Conservation (phyloP, 176 grass and related monocot genomes). For the Chloris gayana region DNA sequence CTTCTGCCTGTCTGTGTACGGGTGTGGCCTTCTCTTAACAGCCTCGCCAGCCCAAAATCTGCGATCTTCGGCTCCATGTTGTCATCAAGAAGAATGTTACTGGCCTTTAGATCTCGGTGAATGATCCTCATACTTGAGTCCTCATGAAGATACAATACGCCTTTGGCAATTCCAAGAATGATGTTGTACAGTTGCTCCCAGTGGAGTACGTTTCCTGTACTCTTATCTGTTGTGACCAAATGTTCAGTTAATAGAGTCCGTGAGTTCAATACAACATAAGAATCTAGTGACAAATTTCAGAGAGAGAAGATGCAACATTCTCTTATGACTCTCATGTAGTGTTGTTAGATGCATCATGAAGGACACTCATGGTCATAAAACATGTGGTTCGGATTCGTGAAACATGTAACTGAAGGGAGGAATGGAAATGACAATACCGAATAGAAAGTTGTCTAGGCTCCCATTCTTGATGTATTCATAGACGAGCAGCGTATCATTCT, state of each 20-base stretch:
- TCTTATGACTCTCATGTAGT: too few species aligned
- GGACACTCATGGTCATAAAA: neutral
- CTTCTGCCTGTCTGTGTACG: constrained; percentile 15
- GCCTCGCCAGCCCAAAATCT: constrained; percentile 55
- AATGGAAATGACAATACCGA: constrained; percentile 28
- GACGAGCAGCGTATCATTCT: constrained; percentile 37
- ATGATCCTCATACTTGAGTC: constrained; percentile 51
- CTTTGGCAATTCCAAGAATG: constrained; percentile 54
- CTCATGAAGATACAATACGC: constrained; percentile 59
- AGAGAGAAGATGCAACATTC: neutral
- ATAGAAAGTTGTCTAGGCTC: constrained; percentile 49
- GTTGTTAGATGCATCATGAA: neutral
- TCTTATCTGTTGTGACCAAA: constrained; percentile 16
- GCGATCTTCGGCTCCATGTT: constrained; percentile 54
- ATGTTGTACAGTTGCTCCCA: constrained; percentile 45
- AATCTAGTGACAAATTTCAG: neutral
- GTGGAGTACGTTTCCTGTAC: neutral
- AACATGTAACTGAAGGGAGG: neutral
- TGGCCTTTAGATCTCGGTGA: constrained; percentile 53
- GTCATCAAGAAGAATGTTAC: constrained; percentile 42
- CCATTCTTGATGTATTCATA: constrained; percentile 47
- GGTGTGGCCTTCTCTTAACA: constrained; percentile 38
- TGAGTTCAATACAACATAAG: neutral
- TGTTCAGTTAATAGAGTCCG: neutral
- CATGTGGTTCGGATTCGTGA: neutral